These are phyloP conservation scores for Pharus latifolius DNA, from an alignment of 176 grass and related monocot species.

Conservation along the genomic window DNA sequence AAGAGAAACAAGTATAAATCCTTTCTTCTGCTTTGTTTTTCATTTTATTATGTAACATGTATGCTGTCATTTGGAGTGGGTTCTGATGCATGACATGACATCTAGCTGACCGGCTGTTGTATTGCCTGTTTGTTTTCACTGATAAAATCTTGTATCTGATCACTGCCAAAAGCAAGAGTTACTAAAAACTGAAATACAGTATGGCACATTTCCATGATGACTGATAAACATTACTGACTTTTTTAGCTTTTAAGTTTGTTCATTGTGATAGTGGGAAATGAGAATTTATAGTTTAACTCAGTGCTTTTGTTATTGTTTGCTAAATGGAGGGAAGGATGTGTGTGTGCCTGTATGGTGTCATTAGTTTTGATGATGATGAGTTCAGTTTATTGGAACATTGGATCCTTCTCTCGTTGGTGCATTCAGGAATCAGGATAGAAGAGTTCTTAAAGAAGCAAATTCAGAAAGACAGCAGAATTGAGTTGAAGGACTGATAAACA, in stretches of 20 bases:
- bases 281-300: not conserved
- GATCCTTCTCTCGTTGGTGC: no score
- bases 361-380: not conserved
- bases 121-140: not conserved
- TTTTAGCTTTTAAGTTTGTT: not conserved
- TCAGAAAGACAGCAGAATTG: not conserved
- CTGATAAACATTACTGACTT: not conserved
- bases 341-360: not conserved
- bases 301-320: not conserved
- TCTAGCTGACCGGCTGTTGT: not conserved
- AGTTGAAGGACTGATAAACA: no score
- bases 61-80: not conserved
- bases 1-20: not conserved
- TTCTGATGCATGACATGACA: not conserved
- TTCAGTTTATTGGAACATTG: not conserved
- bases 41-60: not conserved
- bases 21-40: not conserved
- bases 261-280: not conserved
- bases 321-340: not conserved
- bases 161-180: not conserved
- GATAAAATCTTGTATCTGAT: slow-evolving; percentile 6
- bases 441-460: not conserved
- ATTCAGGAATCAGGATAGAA: not conserved
- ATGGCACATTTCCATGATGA: not conserved
- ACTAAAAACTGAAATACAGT: not conserved